These are phyloP conservation scores for Astraeus odoratus DNA, from an alignment of 768 basidiomycete species.

Conservation along the genomic window DNA sequence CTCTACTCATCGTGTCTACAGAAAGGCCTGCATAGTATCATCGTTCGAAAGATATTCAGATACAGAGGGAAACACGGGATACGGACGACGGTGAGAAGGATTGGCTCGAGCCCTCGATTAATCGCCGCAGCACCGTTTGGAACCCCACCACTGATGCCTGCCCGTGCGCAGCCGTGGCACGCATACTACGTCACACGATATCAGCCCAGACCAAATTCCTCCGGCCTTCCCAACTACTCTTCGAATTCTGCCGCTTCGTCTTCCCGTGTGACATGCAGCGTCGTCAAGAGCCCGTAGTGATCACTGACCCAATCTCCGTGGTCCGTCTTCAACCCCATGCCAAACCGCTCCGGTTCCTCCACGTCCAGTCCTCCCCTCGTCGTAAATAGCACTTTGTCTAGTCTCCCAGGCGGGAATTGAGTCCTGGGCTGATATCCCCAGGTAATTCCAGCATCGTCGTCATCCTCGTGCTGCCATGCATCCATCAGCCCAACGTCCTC, in stretches of 20 bases:
- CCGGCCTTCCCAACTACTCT: neutral
- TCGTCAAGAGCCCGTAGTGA: constrained; percentile 53
- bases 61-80: no score
- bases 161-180: no score
- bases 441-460: constrained; percentile 44
- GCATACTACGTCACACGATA: no score
- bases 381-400: constrained; percentile 64
- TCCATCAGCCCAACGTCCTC: constrained; percentile 46
- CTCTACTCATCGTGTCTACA: no score
- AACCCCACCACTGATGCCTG: no score
- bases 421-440: constrained; percentile 61
- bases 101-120: no score
- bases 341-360: constrained; percentile 48
- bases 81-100: no score
- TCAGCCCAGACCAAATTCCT: neutral
- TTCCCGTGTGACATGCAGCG: constrained; percentile 24
- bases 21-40: no score
- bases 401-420: constrained; percentile 42
- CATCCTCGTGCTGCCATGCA: constrained; percentile 45
- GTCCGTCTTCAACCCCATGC: constrained; percentile 42
- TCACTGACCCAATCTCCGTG: constrained; percentile 54
- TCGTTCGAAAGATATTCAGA: no score
- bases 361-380: constrained; percentile 43
- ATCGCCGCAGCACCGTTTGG: no score
- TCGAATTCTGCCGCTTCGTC: neutral